These are phyloP conservation scores for Funneliformis caledonium DNA, from an alignment of 371 early-diverging fungal species.

Conservation along the genomic window DNA sequence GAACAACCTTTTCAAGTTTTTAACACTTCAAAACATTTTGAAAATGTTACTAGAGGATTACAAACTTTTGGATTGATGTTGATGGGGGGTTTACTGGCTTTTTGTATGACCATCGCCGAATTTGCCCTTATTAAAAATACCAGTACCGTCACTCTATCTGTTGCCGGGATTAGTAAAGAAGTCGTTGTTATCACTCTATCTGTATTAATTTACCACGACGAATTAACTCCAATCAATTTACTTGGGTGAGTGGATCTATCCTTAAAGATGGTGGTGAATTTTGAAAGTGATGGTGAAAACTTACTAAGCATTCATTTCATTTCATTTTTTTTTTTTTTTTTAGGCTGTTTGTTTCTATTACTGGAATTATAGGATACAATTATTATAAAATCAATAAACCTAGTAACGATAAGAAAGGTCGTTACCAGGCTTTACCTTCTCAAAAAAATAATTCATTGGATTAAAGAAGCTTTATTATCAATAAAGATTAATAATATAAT, in stretches of 20 bases:
- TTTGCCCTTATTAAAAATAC: constrained; percentile 81
- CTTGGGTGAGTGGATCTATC: constrained; percentile 19
- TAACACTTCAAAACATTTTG: constrained; percentile 53
- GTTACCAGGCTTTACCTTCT: constrained; percentile 5
- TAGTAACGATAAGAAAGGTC: not conserved
- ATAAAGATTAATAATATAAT: too few relatives aligned
- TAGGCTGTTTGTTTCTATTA: constrained; percentile 29
- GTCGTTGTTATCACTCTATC: constrained; percentile 33
- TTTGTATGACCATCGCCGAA: constrained; percentile 86
- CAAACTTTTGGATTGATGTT: constrained; percentile 61
- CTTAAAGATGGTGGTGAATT: not conserved
- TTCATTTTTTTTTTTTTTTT: not conserved
- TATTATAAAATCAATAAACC: constrained; percentile 33
- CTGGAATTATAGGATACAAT: constrained; percentile 34
- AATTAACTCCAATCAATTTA: constrained; percentile 28
- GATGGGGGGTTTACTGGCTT: constrained; percentile 84
- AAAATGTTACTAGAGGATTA: constrained; percentile 47
- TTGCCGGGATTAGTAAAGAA: constrained; percentile 87
- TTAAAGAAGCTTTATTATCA: not conserved
- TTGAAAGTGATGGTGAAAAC: not conserved
- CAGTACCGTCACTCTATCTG: constrained; percentile 83
- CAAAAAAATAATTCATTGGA: constrained; percentile 12
- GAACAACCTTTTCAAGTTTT: constrained; percentile 66
- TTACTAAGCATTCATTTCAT: not conserved
- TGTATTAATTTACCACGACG: constrained; percentile 33